Evolutionary conservation across 2,329 filamentous ascomycete genomes (phyloP), one percentile per base, ranked within the genome.

Genomic region (Trichoderma pleuroti): DNA sequence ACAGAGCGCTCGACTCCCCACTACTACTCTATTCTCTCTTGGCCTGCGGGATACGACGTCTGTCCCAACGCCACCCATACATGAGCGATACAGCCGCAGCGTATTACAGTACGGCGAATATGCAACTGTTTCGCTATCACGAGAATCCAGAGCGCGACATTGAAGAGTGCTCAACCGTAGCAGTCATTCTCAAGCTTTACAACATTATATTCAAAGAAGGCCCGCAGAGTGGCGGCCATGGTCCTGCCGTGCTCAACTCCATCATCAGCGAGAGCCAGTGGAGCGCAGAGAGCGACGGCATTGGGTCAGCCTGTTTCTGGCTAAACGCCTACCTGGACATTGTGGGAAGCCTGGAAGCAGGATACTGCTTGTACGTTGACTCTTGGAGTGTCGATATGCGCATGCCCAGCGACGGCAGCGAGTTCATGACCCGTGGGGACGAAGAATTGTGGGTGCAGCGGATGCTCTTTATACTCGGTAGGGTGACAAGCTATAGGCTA

Each of bases 301-400:
- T 97, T 24, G 94, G 93, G 1, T 88, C 90, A 0, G 93, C 94
- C 1, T 98, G 94, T 79, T 98, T 98, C 81, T 98, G 95, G 94
- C 84, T 98, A 46, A 97, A 97, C 76, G 90, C 97, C 18, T 92
- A 91, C 18, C 92, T 97, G 86, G 95, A 98, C 78, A 85, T 98
- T n/a, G 84, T 98, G 32, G 93, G 90, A 73, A 97, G 94, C 79
- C 84, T 98, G 18, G 91, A 93, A 74, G 93, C 93, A 80, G 94
- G 95, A 78, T 97, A 93, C 92, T 88, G 90, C 74, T 89, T 93
- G 14, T 90, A 93, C 1, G 97, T 94, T 93, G 90, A 97, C 68
- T 94, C 94, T 12, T 98, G 95, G 94, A 92, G 92, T 1, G 85
- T 98, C 21, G 91, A 97, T 76, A 89, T 96, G 85, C 87, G 92